Evolutionary conservation across 2,329 filamentous ascomycete genomes (phyloP), one percentile per base, ranked within the genome.

Genomic region (Sporothrix euskadiensis): DNA sequence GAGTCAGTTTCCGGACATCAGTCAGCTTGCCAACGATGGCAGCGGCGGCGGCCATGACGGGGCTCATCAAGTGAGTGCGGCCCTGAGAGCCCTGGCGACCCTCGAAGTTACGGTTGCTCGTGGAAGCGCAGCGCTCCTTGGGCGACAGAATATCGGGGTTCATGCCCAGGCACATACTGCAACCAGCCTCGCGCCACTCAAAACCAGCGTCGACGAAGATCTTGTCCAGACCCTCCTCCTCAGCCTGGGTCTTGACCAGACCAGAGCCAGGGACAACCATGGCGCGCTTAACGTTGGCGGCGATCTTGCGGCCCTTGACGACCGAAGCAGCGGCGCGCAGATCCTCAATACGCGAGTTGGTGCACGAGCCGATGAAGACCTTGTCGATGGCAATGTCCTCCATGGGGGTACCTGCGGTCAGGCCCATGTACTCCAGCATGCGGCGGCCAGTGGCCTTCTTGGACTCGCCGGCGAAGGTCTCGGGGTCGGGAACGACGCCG

Each of bases 81-180:
- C 95, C 93, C 75, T 90, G 90, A 75, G 95, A 94, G 80, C 96
- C 96, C 84, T 99, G 96, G 76, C 96, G 91, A 75, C 96, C 96
- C 82, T 98, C 96, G 78, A 98, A 98, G 83, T 98, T 98, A 79
- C 96, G 92, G 85, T 98, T 98, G 76, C 93, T 97, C 69, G 96
- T 98, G 80, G 92, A 95, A 57, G 96, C 96, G 81, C 96, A 98
- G 79, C 96, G 91, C 84, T 99, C 96, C 81, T 92, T 89, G 71
- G 96, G 94, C 1, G 94, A 90, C 65, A 98, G 88, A 76, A 99
- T 98, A 81, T 99, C 96, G 0, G 96, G 95, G 86, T 99, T 99
- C 95, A 99, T 99, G 81, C 96, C 96, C 72, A 99, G 88, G 81
- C 96, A 98, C 96, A 99, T 99, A 76, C 93, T 97, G 88, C 96